Evolutionary conservation across 129 eudicot species (phyloP), one percentile per base, ranked within the genome.

Genomic region (Flaveria robusta): DNA sequence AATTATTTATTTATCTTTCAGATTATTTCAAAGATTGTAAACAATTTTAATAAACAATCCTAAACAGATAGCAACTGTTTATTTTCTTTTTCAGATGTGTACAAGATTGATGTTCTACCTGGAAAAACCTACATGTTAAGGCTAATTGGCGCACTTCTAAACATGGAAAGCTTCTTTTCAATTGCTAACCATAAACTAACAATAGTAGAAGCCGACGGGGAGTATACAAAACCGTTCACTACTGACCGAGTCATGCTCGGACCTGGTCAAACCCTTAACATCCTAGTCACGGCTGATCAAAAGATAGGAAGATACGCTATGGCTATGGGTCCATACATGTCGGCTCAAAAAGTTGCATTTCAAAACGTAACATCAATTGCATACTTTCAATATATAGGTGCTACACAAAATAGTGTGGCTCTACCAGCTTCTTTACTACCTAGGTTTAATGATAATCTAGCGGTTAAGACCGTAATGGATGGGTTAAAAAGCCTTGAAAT

Each of bases 301-400:
- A 80, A 73, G 20, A 86, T 86, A 31, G 93, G 83, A 67, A 75
- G 81, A 78, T 90, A 90, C 74, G 84, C 88, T 31, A 90, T 90
- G 96, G 85, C 88, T 71, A 82, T 88, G 92, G 88, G 93, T 9
- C 93, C 96, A 14, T 90, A 90, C 76, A 84, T 86, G 87, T 88
- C 96, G 1, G 96, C 91, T 49, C 74, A 68, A 42, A 81, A 90
- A 7, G 81, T 85, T 52, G 20, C 85, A 23, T 90, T 90, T 71
- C 93, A 90, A 81, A 86, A 86, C n/a, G 84, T 84, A 79, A 62
- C 91, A 58, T 60, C 96, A 49, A 71, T 88, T 22, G 91, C 88
- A n/a, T 84, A 88, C 77, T 86, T 90, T 70, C 89, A 88, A n/a
- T 90, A 90, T 81, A 42, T 74, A 22, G 93, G 93, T 19, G 86